A percentile compares a stretch with the other conserved stretches of the same genome.
These are phyloP conservation scores for Acacia concinna DNA, from an alignment of 331 rosid genomes.

Conservation along the genomic window DNA sequence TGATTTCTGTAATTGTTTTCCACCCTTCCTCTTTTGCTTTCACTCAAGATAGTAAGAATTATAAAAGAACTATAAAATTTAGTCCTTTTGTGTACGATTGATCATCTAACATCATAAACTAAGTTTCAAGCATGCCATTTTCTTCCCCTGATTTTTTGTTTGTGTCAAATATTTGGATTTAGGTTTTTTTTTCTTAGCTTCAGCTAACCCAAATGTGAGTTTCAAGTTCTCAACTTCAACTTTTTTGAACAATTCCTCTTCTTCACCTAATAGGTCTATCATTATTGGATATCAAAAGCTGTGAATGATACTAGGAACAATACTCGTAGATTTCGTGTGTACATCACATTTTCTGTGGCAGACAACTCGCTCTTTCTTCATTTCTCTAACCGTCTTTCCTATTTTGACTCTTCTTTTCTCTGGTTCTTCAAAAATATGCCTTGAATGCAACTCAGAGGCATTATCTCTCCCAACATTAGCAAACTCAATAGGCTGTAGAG, in stretches of 20 bases:
- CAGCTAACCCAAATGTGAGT: background rate
- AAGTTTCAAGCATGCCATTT: background rate
- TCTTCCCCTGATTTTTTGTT: background rate
- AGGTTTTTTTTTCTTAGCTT: background rate
- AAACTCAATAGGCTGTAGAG: conserved; percentile 74
- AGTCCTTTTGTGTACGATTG: conserved; percentile 10
- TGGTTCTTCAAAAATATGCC: conserved; percentile 67
- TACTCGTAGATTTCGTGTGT: no score
- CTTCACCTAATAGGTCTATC: conserved; percentile 51
- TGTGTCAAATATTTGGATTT: background rate
- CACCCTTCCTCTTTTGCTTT: conserved; percentile 52
- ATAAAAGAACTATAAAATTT: background rate
- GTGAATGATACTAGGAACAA: conserved; percentile 66
- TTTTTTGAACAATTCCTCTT: background rate
- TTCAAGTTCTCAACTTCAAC: conserved; percentile 18
- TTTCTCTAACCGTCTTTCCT: background rate
- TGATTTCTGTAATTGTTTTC: conserved; percentile 38
- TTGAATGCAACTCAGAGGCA: conserved; percentile 74
- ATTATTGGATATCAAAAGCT: conserved; percentile 65
- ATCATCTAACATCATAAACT: background rate
- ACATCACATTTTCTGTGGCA: no score
- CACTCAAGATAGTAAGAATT: conserved; percentile 63
- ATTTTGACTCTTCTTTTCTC: background rate
- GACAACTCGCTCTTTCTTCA: conserved; percentile 42
- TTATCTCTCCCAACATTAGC: conserved; percentile 81